These are phyloP conservation scores for Orbilia javanica DNA, from an alignment of 2,329 filamentous ascomycete species.

Conservation along the genomic window DNA sequence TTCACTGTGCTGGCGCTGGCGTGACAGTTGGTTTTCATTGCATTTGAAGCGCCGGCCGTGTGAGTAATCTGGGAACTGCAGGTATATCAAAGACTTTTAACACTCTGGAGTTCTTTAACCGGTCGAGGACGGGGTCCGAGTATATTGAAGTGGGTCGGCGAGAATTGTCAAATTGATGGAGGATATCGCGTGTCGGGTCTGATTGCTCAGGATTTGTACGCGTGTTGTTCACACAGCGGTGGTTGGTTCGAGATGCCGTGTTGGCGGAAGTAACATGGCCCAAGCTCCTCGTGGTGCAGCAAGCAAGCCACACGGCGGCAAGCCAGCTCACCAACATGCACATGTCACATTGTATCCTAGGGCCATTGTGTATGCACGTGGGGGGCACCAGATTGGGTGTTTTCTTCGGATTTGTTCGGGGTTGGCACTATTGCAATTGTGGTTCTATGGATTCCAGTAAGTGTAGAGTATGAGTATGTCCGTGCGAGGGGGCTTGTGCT, in stretches of 20 bases:
- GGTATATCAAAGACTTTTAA: conserved; percentile 9
- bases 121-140: not conserved
- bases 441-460: too few relatives aligned
- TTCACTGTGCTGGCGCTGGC: not conserved
- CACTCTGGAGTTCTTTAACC: not conserved
- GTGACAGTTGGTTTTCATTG: not conserved
- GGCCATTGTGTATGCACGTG: not conserved
- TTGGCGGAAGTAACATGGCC: not conserved
- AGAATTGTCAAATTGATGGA: conserved; percentile 8
- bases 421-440: too few relatives aligned
- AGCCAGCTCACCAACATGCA: not conserved
- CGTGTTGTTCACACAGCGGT: not conserved
- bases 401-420: too few relatives aligned
- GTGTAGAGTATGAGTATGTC: too few relatives aligned
- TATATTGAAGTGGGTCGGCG: conserved; percentile 1
- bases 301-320: not conserved
- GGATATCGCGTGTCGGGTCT: conserved; percentile 7
- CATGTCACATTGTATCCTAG: too few relatives aligned
- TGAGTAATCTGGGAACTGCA: conserved; percentile 16
- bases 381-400: not conserved
- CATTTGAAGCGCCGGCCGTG: not conserved
- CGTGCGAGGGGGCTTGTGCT: too few relatives aligned
- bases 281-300: not conserved
- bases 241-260: conserved; percentile 13
- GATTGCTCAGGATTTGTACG: conserved; percentile 6